Conservation (phyloP, 345 rosid genomes). For the Clarkia xantiana region DNA sequence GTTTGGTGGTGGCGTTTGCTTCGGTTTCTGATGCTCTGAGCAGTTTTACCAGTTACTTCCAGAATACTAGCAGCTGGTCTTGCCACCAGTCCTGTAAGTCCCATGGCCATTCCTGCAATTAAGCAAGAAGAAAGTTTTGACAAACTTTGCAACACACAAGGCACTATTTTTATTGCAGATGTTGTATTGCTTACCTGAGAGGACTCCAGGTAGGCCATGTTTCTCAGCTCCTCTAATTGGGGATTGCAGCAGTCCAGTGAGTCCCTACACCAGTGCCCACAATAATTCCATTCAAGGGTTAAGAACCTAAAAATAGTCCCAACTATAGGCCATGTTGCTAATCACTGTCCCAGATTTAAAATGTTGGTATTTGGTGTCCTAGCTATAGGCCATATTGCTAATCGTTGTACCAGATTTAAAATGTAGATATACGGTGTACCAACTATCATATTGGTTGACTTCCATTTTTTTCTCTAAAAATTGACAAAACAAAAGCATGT, state of each 20-base stretch:
- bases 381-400: too few relatives aligned
- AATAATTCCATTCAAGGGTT: too few relatives aligned
- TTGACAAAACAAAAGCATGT: too few relatives aligned
- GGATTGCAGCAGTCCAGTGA: conserved; percentile 85
- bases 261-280: conserved; percentile 61
- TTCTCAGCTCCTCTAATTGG: conserved; percentile 88
- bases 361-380: too few relatives aligned
- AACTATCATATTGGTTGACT: too few relatives aligned
- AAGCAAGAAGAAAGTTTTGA: neutral
- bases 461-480: too few relatives aligned
- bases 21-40: conserved; percentile 82
- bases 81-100: conserved; percentile 92
- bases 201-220: conserved; percentile 86
- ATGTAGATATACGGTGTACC: too few relatives aligned
- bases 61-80: conserved; percentile 94
- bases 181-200: conserved; percentile 95
- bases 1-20: conserved; percentile 42
- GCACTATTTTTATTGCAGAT: too few relatives aligned
- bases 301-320: too few relatives aligned
- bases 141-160: neutral
- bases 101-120: conserved; percentile 62
- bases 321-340: too few relatives aligned
- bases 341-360: too few relatives aligned
- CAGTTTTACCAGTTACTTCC: conserved; percentile 86
- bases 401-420: too few relatives aligned